Conservation (phyloP, 2,329 filamentous ascomycete genomes). For the Coniella lustricola region DNA sequence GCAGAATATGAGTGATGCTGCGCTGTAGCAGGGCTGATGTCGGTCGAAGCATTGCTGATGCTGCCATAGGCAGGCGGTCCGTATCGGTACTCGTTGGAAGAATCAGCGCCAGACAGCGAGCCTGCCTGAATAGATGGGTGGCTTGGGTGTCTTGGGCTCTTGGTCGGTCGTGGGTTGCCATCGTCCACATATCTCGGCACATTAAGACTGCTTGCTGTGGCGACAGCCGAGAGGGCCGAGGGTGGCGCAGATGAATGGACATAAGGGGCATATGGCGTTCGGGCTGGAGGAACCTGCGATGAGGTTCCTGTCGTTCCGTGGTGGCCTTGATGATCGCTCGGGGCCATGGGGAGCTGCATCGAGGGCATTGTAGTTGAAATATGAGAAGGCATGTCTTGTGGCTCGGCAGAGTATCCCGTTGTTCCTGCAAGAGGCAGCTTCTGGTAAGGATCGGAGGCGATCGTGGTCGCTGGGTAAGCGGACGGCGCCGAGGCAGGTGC, state of each 20-base stretch:
- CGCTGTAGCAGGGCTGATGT: conserved; percentile 30
- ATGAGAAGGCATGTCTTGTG: conserved; percentile 46
- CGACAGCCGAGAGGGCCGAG: conserved; percentile 40
- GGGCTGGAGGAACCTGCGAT: conserved; percentile 31
- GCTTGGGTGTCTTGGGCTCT: conserved; percentile 48
- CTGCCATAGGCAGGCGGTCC: conserved; percentile 36
- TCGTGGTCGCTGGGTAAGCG: conserved; percentile 43
- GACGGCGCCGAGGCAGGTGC: conserved; percentile 39
- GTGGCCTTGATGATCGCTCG: conserved; percentile 38
- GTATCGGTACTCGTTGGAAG: conserved; percentile 50
- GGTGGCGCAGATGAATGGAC: conserved; percentile 43
- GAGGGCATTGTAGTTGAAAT: conserved; percentile 48
- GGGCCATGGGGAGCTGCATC: conserved; percentile 43
- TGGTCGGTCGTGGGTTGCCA: conserved; percentile 43
- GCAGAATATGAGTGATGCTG: conserved; percentile 19
- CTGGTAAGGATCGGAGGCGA: conserved; percentile 44
- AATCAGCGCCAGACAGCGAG: conserved; percentile 42
- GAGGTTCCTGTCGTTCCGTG: conserved; percentile 1
- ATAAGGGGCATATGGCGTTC: conserved; percentile 48
- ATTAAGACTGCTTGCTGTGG: conserved; percentile 37
- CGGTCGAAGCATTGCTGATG: conserved; percentile 26
- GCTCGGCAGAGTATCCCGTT: conserved; percentile 41
- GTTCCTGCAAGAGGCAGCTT: conserved; percentile 45
- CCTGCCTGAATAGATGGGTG: conserved; percentile 48
- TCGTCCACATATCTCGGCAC: conserved; percentile 52